Evolutionary conservation across 257 asterid genomes (phyloP).

Genomic region (Plantago major): DNA sequence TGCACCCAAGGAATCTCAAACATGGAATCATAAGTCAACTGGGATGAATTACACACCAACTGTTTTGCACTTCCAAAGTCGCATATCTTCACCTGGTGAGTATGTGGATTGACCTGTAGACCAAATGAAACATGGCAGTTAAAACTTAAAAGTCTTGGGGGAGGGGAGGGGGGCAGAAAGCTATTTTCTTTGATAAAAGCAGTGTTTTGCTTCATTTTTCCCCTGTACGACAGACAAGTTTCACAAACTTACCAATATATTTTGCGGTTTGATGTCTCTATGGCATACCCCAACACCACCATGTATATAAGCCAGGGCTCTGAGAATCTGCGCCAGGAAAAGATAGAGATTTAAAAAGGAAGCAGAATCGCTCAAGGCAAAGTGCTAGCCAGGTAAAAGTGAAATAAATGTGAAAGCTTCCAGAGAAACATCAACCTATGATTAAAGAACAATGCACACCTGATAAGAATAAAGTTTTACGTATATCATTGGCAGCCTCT

Average conservation of each 20-base stretch:
- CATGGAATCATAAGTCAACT: conserved; percentile 1
- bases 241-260: conserved; percentile 52
- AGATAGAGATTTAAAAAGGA: neutral
- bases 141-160: too few species aligned
- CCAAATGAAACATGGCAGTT: conserved; percentile 1
- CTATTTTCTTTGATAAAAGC: too few species aligned
- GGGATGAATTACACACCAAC: conserved; percentile 35
- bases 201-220: conserved; percentile 1
- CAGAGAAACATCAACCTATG: neutral
- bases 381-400: neutral
- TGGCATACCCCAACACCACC: conserved; percentile 85
- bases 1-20: neutral
- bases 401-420: neutral
- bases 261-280: conserved; percentile 87
- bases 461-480: conserved; percentile 80
- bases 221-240: neutral
- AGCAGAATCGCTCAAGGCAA: neutral
- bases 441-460: conserved; percentile 26
- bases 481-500: conserved; percentile 77
- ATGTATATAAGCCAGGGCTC: conserved; percentile 72
- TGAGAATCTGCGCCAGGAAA: conserved; percentile 49
- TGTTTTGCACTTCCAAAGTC: conserved; percentile 97
- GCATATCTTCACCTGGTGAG: conserved; percentile 88
- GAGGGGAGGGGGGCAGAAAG: too few species aligned
- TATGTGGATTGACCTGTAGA: conserved; percentile 76